These are phyloP conservation scores for Nymphaea thermarum DNA, from an alignment of 164 flowering plant species.

Conservation along the genomic window DNA sequence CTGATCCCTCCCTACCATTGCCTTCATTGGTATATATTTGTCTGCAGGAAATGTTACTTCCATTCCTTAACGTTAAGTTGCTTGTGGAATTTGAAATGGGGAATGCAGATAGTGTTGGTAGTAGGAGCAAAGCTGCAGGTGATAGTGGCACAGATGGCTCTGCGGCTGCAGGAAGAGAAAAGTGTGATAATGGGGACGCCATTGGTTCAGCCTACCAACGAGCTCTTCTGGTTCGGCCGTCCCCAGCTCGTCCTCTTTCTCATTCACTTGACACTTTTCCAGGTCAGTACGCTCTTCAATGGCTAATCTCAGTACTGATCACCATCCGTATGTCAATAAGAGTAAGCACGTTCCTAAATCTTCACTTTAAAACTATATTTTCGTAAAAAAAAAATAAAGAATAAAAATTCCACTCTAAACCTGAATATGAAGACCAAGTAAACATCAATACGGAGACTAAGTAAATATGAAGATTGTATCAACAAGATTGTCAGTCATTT, in stretches of 20 bases:
- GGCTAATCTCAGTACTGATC: too few relatives aligned
- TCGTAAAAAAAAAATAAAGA: too few relatives aligned
- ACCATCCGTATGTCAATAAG: too few relatives aligned
- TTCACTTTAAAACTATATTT: too few relatives aligned
- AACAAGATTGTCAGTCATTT: too few relatives aligned
- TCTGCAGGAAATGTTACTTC: background rate
- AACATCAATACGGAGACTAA: too few relatives aligned
- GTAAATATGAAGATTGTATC: too few relatives aligned
- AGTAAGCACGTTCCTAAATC: too few relatives aligned
- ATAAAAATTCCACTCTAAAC: too few relatives aligned
- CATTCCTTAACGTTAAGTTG: background rate
- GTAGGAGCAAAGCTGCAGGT: conserved; percentile 55
- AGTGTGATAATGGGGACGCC: conserved; percentile 38
- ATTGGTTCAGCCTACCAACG: conserved; percentile 40
- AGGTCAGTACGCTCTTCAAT: conserved; percentile 17
- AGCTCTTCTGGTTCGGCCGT: conserved; percentile 44
- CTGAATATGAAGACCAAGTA: too few relatives aligned
- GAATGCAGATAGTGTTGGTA: conserved; percentile 27
- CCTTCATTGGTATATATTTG: background rate
- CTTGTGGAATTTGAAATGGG: background rate
- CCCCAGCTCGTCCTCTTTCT: conserved; percentile 37
- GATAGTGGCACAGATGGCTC: conserved; percentile 46
- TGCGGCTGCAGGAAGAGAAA: conserved; percentile 25
- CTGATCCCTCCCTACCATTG: background rate
- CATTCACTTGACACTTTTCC: conserved; percentile 35